These are phyloP conservation scores for Crithidia mellificae DNA, from an alignment of 208 protist genomes.

Conservation along the genomic window DNA sequence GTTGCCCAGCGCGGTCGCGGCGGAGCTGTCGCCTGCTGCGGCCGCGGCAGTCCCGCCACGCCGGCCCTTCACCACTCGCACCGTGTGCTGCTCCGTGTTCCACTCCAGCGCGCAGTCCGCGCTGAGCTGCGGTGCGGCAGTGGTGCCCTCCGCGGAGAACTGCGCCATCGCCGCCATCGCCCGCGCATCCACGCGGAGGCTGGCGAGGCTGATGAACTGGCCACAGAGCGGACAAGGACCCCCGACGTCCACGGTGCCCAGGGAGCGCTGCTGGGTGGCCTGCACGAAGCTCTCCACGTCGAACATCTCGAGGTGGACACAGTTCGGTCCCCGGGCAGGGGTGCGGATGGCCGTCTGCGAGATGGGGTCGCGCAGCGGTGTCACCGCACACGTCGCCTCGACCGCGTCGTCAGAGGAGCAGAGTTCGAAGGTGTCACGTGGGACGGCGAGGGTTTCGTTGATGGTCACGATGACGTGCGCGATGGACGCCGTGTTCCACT, in stretches of 20 bases:
- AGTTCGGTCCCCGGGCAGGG: constrained; percentile 57
- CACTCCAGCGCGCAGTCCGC: constrained; percentile 39
- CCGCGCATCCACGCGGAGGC: constrained; percentile 48
- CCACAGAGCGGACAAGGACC: constrained; percentile 61
- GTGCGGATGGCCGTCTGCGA: constrained; percentile 50
- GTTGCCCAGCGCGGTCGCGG: constrained; percentile 2
- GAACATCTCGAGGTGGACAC: constrained; percentile 77
- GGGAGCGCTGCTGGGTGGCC: constrained; percentile 38
- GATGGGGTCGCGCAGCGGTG: constrained; percentile 70
- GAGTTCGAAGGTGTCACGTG: constrained; percentile 19
- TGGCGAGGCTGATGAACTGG: constrained; percentile 29
- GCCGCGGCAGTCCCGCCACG: not conserved
- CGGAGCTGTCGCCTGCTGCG: too few species aligned
- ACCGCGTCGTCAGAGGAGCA: constrained; percentile 26
- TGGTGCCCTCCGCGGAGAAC: constrained; percentile 27
- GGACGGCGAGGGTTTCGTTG: constrained; percentile 24
- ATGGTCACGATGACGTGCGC: constrained; percentile 26
- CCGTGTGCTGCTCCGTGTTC: constrained; percentile 32
- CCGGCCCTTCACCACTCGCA: constrained; percentile 21
- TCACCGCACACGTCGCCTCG: constrained; percentile 39
- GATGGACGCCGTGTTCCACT: constrained; percentile 31
- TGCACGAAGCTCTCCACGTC: constrained; percentile 72
- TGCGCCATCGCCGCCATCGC: constrained; percentile 41
- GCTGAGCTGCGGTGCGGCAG: too few species aligned
- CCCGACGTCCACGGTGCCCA: constrained; percentile 27